These are phyloP conservation scores for Leucoagaricus sp. DNA, from an alignment of 1,284 basidiomycete species.

Conservation along the genomic window DNA sequence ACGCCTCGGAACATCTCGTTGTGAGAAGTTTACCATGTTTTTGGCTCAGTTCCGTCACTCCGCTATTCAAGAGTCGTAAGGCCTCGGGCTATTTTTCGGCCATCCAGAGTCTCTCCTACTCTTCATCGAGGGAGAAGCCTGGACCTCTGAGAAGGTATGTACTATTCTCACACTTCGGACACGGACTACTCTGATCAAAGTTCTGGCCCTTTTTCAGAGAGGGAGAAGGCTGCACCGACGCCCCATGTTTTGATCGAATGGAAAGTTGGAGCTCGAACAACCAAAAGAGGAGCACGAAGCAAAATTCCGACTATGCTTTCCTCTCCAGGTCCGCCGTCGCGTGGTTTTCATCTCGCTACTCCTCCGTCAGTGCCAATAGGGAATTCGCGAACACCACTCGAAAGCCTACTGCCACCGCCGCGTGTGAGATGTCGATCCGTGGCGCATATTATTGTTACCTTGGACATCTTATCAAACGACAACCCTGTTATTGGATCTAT, in stretches of 20 bases:
- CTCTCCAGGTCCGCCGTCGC: constrained; percentile 10
- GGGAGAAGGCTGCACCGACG: not conserved
- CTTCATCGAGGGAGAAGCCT: constrained; percentile 5
- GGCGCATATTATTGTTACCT: constrained; percentile 1
- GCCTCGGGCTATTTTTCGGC: constrained; percentile 4
- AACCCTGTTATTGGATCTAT: not conserved
- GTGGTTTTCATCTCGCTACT: constrained; percentile 8
- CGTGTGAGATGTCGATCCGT: constrained; percentile 15
- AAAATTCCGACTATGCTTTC: not conserved
- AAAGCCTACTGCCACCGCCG: constrained; percentile 11
- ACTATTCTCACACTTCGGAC: not conserved
- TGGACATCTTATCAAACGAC: constrained; percentile 1
- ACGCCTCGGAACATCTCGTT: not conserved
- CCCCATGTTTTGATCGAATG: not conserved
- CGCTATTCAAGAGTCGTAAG: not conserved
- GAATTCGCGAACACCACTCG: constrained; percentile 12
- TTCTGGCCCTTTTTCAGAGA: not conserved
- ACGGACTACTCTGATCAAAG: not conserved
- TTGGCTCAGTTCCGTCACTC: constrained; percentile 3
- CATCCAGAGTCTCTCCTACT: not conserved
- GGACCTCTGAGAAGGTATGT: not conserved
- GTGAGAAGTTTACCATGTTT: not conserved
- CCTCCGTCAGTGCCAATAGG: not conserved
- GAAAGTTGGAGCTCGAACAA: not conserved
- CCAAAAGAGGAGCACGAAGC: not conserved